These are phyloP conservation scores for Ophiostoma fasciatum DNA, from an alignment of 2,329 filamentous ascomycete species.

Conservation along the genomic window DNA sequence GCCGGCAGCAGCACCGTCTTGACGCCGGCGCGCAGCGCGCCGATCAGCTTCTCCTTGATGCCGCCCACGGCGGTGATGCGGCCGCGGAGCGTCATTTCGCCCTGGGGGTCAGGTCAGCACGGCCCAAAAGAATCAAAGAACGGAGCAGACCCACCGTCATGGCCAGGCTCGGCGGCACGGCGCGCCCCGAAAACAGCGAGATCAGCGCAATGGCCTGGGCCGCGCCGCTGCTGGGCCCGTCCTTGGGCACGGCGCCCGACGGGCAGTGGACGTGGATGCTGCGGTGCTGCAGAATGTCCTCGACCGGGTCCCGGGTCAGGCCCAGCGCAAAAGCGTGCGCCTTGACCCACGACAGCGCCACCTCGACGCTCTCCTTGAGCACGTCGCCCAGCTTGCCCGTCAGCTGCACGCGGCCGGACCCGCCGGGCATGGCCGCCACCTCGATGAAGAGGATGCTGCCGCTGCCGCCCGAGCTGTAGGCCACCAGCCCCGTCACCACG, in stretches of 20 bases:
- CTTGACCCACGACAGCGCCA: slow-evolving; percentile 94
- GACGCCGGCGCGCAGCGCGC: slow-evolving; percentile 80
- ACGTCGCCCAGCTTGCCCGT: slow-evolving; percentile 95
- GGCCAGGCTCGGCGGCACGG: slow-evolving; percentile 80
- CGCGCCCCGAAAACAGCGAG: slow-evolving; percentile 71
- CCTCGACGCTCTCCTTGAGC: slow-evolving; percentile 91
- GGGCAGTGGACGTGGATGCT: slow-evolving; percentile 95
- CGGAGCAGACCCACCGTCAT: slow-evolving; percentile 59
- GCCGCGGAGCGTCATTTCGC: slow-evolving; percentile 66
- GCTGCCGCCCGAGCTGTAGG: slow-evolving; percentile 83
- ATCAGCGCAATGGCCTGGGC: slow-evolving; percentile 90
- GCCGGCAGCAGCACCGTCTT: slow-evolving; percentile 83
- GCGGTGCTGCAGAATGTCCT: slow-evolving; percentile 92
- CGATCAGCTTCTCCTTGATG: slow-evolving; percentile 98
- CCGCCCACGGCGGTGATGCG: slow-evolving; percentile 88
- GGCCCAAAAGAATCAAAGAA: slow-evolving; percentile 6
- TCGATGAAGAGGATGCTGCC: slow-evolving; percentile 97
- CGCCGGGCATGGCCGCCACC: slow-evolving; percentile 92
- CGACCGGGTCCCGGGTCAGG: slow-evolving; percentile 61
- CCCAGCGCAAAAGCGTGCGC: slow-evolving; percentile 86
- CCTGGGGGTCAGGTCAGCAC: slow-evolving; percentile 25
- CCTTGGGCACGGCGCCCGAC: slow-evolving; percentile 87
- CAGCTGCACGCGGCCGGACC: slow-evolving; percentile 79
- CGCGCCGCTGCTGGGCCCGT: slow-evolving; percentile 74
- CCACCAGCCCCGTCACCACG: slow-evolving; percentile 89